These are phyloP conservation scores for Leccinum rimulosum DNA, from an alignment of 768 basidiomycete species.

Conservation along the genomic window DNA sequence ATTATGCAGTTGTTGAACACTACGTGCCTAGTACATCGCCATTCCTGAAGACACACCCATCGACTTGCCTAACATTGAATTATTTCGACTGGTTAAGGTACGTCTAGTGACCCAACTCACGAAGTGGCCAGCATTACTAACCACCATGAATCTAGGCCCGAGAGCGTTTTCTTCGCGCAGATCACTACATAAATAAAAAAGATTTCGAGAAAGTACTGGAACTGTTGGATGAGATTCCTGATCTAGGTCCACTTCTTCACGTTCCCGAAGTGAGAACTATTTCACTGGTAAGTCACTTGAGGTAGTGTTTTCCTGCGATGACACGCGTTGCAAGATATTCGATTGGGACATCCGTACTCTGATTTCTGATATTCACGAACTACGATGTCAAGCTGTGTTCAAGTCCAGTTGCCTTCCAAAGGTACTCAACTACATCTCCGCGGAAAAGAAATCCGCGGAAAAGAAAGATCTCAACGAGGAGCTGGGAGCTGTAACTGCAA, in stretches of 20 bases:
- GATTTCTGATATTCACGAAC: constrained; percentile 4
- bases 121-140: not conserved
- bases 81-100: not conserved
- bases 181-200: not conserved
- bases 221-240: not conserved
- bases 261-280: not conserved
- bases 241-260: not conserved
- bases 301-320: not conserved
- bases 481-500: not conserved
- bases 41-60: no score
- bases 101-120: not conserved
- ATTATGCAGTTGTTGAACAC: no score
- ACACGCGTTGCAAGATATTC: not conserved
- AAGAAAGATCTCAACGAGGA: constrained; percentile 8
- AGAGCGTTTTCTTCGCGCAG: not conserved
- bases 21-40: no score
- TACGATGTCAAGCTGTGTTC: constrained; percentile 8
- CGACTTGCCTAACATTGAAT: no score
- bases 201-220: not conserved
- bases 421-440: not conserved
- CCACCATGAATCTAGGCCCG: not conserved
- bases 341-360: not conserved
- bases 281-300: not conserved
- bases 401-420: not conserved
- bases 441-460: not conserved